Conservation (phyloP, 306 rosid genomes). For the Malus fusca region DNA sequence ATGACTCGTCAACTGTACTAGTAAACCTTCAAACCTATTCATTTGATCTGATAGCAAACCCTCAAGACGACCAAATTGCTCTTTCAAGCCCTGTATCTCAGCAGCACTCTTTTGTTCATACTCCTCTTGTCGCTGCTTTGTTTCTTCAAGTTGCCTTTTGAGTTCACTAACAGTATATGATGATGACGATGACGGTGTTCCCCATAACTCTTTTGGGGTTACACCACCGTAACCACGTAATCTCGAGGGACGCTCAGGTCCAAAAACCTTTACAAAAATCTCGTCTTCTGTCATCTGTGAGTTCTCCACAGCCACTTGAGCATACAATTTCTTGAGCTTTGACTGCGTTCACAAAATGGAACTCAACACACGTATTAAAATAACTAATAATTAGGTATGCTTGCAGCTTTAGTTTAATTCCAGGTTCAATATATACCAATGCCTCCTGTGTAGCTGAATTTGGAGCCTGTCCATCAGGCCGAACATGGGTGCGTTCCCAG, state of each 20-base stretch:
- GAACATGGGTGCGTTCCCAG: neutral
- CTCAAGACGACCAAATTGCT: slow-evolving; percentile 3
- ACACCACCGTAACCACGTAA: neutral
- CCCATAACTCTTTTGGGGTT: neutral
- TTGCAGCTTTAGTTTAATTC: neutral
- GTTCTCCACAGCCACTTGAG: neutral
- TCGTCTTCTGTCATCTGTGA: neutral
- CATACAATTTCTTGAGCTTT: neutral
- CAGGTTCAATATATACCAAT: neutral
- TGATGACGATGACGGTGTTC: neutral
- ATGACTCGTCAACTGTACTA: neutral
- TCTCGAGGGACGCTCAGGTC: neutral
- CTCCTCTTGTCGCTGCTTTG: neutral
- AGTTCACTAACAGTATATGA: neutral
- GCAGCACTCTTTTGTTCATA: neutral
- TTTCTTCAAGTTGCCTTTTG: neutral
- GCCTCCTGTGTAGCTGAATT: slow-evolving; percentile 2
- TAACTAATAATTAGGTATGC: neutral
- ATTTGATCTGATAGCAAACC: slow-evolving; percentile 5
- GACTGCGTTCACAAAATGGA: neutral
- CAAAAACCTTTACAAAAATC: neutral
- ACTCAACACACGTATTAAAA: neutral
- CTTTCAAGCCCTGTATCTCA: slow-evolving; percentile 1
- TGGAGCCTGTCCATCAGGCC: neutral
- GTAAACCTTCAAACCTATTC: slow-evolving; percentile 6